Evolutionary conservation across 371 early-diverging fungal species (phyloP).

Genomic region (Mucor indicus): DNA sequence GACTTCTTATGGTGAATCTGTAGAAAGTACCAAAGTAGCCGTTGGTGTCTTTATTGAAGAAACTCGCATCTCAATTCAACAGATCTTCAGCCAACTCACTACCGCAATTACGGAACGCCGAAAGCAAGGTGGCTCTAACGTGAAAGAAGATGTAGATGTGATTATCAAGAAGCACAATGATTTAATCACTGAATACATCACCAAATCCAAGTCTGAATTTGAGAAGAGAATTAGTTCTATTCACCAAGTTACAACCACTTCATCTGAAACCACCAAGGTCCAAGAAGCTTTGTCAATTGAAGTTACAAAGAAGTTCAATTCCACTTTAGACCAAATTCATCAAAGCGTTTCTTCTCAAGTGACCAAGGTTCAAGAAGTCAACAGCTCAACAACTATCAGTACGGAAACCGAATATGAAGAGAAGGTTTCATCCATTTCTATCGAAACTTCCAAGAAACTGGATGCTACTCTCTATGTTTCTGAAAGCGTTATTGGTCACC

Average conservation of each 20-base stretch:
- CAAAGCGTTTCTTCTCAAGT: constrained; percentile 20
- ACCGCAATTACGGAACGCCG: constrained; percentile 21
- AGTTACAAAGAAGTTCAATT: constrained; percentile 22
- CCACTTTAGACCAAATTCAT: constrained; percentile 19
- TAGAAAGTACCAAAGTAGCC: constrained; percentile 22
- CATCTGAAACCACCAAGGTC: not conserved
- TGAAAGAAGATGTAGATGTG: constrained; percentile 19
- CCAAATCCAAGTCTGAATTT: constrained; percentile 12
- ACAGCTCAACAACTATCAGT: constrained; percentile 2
- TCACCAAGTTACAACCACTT: constrained; percentile 2
- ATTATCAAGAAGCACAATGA: constrained; percentile 24
- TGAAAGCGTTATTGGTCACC: constrained; percentile 22
- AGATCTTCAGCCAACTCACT: constrained; percentile 16
- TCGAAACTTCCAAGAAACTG: constrained; percentile 12
- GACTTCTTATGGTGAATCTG: constrained; percentile 5
- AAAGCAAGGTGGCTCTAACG: constrained; percentile 29
- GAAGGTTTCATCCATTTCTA: constrained; percentile 11
- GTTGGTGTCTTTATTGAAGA: constrained; percentile 26
- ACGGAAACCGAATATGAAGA: constrained; percentile 13
- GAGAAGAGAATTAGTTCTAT: constrained; percentile 14
- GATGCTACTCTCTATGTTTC: constrained; percentile 18
- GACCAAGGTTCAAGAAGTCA: constrained; percentile 19
- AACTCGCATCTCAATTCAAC: constrained; percentile 11
- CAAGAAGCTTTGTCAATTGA: constrained; percentile 15
- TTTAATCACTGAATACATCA: constrained; percentile 13